Evolutionary conservation across 2,329 filamentous ascomycete species (phyloP), one percentile per base, ranked within the genome.

Genomic region (Chaetoscypha palmicola): DNA sequence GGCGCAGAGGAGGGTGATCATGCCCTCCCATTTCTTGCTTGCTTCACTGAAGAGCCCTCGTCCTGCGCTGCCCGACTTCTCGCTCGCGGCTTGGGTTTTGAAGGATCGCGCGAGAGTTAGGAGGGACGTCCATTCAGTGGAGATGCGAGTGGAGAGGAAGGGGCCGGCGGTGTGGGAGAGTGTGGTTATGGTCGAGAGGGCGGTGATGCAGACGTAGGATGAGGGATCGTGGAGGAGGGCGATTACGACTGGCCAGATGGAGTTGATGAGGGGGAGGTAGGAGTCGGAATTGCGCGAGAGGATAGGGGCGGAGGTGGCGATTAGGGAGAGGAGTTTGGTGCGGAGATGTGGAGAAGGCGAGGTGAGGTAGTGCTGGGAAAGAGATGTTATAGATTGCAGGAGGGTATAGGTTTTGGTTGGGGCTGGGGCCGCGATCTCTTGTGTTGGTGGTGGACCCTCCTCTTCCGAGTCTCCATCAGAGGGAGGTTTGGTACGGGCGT

Each of bases 341-440:
- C 91, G 81, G 7, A 98, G 74, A 9, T 79, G 76, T 0, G 90
- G 80, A 0, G 88, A 90, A 0, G 86, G 81, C 0, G 88, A 90
- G 4, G 91, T 89, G 9, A 98, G 76, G 63, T 96, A 92, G 61
- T 95, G 83, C 58, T 95, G 90, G 4, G 89, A 91, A 1, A 94
- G 78, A 38, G 77, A 77, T 19, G 89, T 79, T 45, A 98, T 92
- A 45, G 82, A 83, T 24, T 88, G 73, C 3, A 97, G 76, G 9
- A 96, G 74, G n/a, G 72, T 72, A 63, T 94, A 94, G 0, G 86
- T 86, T 52, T 85, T 83, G 35, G 84, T 85, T 26, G 81, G 81
- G n/a, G 81, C 78, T 16, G 76, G 71, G 45, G 77, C 73, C 22
- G 75, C 68, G 17, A 67, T 63, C 58, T 83, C 73, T 63, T 64